phyloP scores from a whole-genome alignment of 2,329 filamentous ascomycete species.

The Pseudogymnoascus sp. region DNA sequence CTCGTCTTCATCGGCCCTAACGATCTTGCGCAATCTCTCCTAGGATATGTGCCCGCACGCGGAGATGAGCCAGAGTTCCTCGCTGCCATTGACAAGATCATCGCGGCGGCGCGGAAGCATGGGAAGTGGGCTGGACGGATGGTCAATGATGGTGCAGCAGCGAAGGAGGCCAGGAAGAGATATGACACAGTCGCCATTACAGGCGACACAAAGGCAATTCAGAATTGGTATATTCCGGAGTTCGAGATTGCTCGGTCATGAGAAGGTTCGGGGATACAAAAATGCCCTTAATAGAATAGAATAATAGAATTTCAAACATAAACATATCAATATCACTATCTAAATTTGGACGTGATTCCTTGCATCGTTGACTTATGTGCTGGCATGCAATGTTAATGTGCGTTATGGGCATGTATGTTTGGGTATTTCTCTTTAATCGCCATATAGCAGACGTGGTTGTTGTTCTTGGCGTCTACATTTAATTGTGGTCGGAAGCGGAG shows the following conservation, averaged over 20 bases:
- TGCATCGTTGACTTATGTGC: not conserved
- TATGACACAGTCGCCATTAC: constrained; percentile 40
- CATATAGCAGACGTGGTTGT: not conserved
- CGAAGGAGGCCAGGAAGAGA: constrained; percentile 31
- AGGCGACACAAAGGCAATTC: constrained; percentile 38
- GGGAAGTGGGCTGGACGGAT: constrained; percentile 44
- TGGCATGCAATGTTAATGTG: not conserved
- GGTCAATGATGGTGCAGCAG: constrained; percentile 35
- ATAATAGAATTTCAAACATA: not conserved
- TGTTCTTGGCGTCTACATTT: not conserved
- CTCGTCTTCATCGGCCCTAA: constrained; percentile 39
- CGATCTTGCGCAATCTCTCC: constrained; percentile 35
- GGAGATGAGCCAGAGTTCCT: constrained; percentile 39
- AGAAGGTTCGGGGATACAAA: constrained; percentile 10
- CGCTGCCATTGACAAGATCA: constrained; percentile 37
- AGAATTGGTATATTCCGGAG: constrained; percentile 40
- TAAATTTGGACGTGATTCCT: not conserved
- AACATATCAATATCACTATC: not conserved
- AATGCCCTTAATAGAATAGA: not conserved
- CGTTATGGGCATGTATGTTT: not conserved
- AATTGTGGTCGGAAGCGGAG: no score
- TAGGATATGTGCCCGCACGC: constrained; percentile 38
- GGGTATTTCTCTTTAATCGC: not conserved
- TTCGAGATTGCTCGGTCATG: constrained; percentile 32
- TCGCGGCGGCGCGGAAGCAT: constrained; percentile 36